Base-by-base conservation (phyloP, 2,329 filamentous ascomycete genomes). In the Aschersonia sp. region DNA sequence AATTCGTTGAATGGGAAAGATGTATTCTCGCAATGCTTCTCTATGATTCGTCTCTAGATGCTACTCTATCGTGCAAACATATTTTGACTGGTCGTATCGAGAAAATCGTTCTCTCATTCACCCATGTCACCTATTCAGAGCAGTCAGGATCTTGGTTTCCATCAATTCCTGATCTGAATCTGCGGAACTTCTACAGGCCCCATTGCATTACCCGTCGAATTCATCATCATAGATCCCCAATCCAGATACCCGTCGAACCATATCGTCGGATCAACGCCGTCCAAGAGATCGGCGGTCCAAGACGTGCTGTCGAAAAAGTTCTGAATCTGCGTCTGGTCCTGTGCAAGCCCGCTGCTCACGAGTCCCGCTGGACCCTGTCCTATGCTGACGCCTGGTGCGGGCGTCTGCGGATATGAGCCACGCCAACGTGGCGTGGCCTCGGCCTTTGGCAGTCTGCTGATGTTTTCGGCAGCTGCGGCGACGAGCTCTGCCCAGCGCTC, bases 401-500 rank as follows among this genome's bases (percentile, higher is more conserved):
- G 30, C 30, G 50, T 46, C 37, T 51, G 51, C 30, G 52, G 52
- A 12, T 53, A 53, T 30, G 51, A 51, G 8, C 48, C 51, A 32
- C 48, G 49, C 52, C 51, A 54, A 29, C 47, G 49, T 29, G 43
- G 49, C 6, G 41, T 12, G 10, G 46, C 32, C n/a, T 44, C 44
- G 5, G 29, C 30, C 40, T 45, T 46, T 32, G 6, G 12, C 30
- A 42, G 50, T 2, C 62, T 51, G 10, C 52, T 57, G 0, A 57
- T 48, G 0, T 55, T 53, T 1, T 58, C 58, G 1, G 58, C 62
- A 1, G 68, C 63, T 2, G 61, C 62, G 0, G 68, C 62, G 0
- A 72, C 64, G 0, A 70, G 60, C 45, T 73, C 70, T 0, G 68
- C 64, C 67, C 69, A 75, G 12, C 65, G 61, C 46, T 71, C 68